Conservation (phyloP, 1,139 yeast species). For the Diutina sp. region DNA sequence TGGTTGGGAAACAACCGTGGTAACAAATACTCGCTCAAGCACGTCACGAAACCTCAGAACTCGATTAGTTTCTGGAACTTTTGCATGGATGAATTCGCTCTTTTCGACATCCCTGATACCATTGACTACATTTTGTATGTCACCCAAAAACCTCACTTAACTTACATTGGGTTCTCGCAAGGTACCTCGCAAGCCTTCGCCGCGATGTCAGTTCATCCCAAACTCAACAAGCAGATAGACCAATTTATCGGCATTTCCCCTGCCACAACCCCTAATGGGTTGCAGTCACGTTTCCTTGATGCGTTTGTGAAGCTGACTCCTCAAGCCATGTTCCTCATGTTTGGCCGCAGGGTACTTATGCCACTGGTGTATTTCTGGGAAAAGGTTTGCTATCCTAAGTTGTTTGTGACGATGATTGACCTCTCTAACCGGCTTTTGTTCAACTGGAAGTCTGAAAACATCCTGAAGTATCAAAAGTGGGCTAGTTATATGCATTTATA, state of each 20-base stretch:
- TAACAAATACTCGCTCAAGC: constrained; percentile 61
- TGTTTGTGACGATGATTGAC: constrained; percentile 67
- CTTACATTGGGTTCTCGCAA: constrained; percentile 79
- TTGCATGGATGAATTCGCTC: constrained; percentile 74
- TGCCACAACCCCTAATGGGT: constrained; percentile 86
- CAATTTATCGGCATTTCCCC: constrained; percentile 79
- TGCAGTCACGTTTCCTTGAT: constrained; percentile 65
- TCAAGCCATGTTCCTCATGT: constrained; percentile 53
- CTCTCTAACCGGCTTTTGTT: constrained; percentile 52
- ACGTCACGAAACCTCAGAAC: constrained; percentile 23
- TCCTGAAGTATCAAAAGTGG: constrained; percentile 57
- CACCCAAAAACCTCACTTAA: constrained; percentile 24
- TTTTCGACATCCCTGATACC: constrained; percentile 70
- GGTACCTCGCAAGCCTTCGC: constrained; percentile 92
- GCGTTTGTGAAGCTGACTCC: constrained; percentile 74
- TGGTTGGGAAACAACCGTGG: constrained; percentile 90
- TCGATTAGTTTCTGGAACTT: constrained; percentile 63
- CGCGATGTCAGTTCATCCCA: constrained; percentile 56
- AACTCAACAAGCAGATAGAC: constrained; percentile 54
- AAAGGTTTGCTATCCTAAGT: constrained; percentile 68
- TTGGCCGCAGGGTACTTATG: constrained; percentile 62
- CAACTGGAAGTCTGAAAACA: constrained; percentile 67
- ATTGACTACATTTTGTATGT: constrained; percentile 40
- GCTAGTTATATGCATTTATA: constrained; percentile 75
- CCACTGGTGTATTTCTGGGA: constrained; percentile 81